Evolutionary conservation across 352 stramenopile species (phyloP), one percentile per base, ranked within the genome.

Genomic region (Plasmopara halstedii): DNA sequence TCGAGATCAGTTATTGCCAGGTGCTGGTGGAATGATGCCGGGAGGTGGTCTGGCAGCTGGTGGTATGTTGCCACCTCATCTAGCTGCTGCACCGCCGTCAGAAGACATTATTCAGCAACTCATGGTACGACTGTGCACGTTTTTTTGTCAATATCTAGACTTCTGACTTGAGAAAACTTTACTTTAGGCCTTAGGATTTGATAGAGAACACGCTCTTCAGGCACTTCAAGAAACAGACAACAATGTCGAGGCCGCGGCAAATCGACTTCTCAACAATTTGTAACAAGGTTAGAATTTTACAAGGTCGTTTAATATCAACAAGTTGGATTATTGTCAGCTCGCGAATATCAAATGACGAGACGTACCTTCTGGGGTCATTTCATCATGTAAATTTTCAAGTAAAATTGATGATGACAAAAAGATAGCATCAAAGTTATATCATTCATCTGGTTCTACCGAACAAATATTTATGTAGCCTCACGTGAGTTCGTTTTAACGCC

Each of bases 231-330:
- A 70, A 9, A 80, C 77, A 8, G 64, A 85, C 49, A 91, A 91
- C 63, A 94, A 94, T 41, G 77, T 94, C n/a, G 79, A 94, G 59
- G 79, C 77, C 6, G 82, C 82, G 1, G 82, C 82, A 39, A 93
- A 93, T 62, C 78, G 78, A 2, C 50, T 93, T 10, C 44, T 93
- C 35, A 94, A 94, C 44, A 77, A 68, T 36, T 47, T 88, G 57
- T 70, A 70, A n/a, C n/a, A 52, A 66, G 41, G 37, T 54, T 38
- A 44, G 26, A 50, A 31, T 31, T 31, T 11, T 31, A 11, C 11
- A 6, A 31, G 11, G 26, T 6, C 26, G 11, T 31, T 31, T 31
- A 31, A 11, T n/a, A n/a, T n/a, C n/a, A n/a, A n/a, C n/a, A n/a
- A n/a, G n/a, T n/a, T n/a, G n/a, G n/a, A n/a, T n/a, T n/a, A n/a